Conservation (phyloP, 805 yeast genomes). For the Candida odintsovae region DNA sequence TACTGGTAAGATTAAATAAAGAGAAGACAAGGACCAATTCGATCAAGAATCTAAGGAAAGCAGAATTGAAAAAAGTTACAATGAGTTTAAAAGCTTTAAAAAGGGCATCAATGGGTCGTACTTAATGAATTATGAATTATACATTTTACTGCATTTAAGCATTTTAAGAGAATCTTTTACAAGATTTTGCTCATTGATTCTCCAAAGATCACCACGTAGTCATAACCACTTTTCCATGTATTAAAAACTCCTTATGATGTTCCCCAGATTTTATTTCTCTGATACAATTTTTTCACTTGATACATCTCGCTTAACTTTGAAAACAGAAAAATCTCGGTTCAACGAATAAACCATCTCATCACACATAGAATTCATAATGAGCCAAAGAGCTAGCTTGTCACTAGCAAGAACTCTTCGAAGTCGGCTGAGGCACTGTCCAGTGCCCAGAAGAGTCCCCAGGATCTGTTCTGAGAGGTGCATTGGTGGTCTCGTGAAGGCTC, state of each 20-base stretch:
- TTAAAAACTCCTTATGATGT: too few species aligned
- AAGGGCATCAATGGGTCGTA: not conserved
- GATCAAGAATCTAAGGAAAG: constrained; percentile 5
- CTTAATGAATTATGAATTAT: not conserved
- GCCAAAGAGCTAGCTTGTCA: not conserved
- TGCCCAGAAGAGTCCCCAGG: not conserved
- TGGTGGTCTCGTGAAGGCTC: not conserved
- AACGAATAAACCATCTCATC: not conserved
- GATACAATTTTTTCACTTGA: too few species aligned
- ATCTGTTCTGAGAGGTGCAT: not conserved
- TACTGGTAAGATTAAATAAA: constrained; percentile 3
- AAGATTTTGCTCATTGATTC: too few species aligned
- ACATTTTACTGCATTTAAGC: too few species aligned
- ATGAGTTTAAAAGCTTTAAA: not conserved
- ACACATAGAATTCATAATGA: not conserved
- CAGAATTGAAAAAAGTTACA: constrained; percentile 2
- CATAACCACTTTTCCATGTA: too few species aligned
- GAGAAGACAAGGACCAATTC: constrained; percentile 4
- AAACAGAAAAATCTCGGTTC: not conserved
- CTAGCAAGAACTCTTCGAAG: not conserved
- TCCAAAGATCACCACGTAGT: too few species aligned
- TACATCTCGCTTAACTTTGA: too few species aligned
- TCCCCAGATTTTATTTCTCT: too few species aligned
- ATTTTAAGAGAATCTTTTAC: too few species aligned
- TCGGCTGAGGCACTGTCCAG: not conserved